A percentile compares a stretch with the other conserved stretches of the same genome.
Evolutionary conservation across 2,329 filamentous ascomycete genomes (phyloP).

Genomic region (Colletotrichum sp.): DNA sequence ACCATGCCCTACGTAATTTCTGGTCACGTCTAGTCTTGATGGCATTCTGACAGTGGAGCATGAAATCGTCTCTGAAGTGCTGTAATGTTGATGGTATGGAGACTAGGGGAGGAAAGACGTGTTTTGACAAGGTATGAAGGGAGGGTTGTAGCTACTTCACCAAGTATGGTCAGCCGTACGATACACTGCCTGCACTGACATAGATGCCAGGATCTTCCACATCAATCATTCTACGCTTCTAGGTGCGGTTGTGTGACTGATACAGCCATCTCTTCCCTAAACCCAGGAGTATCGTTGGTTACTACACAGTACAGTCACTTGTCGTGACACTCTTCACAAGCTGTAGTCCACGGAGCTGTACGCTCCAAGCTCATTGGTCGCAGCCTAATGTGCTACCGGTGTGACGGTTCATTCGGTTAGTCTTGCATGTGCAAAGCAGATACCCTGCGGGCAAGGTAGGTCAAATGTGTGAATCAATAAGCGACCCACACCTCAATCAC

Average conservation of each 20-base stretch:
- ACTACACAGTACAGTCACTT: neutral
- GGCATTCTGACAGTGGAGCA: neutral
- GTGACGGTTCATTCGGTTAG: fast-evolving
- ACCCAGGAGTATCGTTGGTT: neutral
- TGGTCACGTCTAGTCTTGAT: neutral
- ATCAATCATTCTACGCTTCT: neutral
- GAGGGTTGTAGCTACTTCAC: too few relatives aligned
- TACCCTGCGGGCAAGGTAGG: neutral
- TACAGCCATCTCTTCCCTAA: neutral
- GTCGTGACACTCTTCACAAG: neutral
- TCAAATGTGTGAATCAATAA: neutral
- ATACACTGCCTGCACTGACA: too few relatives aligned
- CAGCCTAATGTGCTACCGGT: neutral
- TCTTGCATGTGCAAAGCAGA: neutral
- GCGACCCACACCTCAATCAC: neutral
- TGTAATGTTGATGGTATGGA: neutral
- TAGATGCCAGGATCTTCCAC: neutral
- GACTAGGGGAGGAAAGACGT: neutral
- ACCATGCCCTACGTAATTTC: neutral
- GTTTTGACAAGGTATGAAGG: neutral
- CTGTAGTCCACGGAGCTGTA: neutral
- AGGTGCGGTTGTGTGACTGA: neutral
- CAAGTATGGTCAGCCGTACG: too few relatives aligned
- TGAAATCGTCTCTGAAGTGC: neutral
- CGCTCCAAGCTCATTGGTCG: neutral